Evolutionary conservation across 495 filamentous ascomycete genomes (phyloP).

Genomic region (Lepraria neglecta): DNA sequence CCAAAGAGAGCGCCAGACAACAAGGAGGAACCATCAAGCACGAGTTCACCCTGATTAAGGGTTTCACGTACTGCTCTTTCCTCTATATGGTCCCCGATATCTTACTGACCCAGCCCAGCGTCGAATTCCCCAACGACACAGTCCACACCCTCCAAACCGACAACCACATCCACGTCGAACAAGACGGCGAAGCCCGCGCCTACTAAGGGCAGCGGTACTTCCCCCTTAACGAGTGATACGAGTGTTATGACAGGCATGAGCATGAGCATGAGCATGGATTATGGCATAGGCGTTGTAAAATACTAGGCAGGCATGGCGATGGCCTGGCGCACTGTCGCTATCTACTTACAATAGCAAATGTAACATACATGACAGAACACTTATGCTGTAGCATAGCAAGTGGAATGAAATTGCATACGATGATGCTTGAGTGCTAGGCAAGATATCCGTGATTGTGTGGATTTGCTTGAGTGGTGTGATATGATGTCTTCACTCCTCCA

Average conservation of each 20-base stretch:
- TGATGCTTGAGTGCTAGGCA: neutral
- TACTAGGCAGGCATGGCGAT: neutral
- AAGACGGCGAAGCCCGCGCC: conserved; percentile 61
- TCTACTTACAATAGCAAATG: neutral
- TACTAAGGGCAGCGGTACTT: conserved; percentile 42
- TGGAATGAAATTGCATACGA: neutral
- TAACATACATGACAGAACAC: no score
- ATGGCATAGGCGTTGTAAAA: neutral
- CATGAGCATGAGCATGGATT: neutral
- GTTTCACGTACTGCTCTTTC: conserved; percentile 62
- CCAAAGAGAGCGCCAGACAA: conserved; percentile 60
- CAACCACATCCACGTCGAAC: conserved; percentile 71
- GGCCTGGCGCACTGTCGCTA: conserved; percentile 16
- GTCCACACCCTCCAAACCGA: conserved; percentile 55
- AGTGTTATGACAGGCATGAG: conserved; percentile 1
- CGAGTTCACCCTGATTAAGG: conserved; percentile 80
- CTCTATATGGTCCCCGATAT: no score
- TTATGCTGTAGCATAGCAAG: neutral
- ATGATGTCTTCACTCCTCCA: no score
- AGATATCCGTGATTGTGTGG: no score
- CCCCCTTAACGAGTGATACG: neutral
- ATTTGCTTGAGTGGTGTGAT: no score
- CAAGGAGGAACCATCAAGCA: conserved; percentile 77
- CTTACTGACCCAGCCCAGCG: conserved; percentile 44
- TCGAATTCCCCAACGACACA: conserved; percentile 61